These are phyloP conservation scores for Pyronema omphalodes DNA, from an alignment of 495 filamentous ascomycete genomes.

Conservation along the genomic window DNA sequence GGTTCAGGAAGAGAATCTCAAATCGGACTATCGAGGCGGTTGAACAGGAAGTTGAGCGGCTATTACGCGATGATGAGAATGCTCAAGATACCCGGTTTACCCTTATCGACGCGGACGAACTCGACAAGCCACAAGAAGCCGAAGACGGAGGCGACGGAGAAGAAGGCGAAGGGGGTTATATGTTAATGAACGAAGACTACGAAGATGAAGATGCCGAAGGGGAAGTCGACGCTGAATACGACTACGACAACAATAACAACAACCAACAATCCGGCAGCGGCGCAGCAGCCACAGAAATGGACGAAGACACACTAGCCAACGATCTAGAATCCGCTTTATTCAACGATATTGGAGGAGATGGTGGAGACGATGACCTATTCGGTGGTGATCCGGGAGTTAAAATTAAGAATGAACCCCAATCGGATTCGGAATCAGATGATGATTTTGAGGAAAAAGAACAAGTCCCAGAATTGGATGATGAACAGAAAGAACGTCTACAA, in stretches of 20 bases:
- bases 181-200: slow-evolving; percentile 27
- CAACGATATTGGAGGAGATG: slow-evolving; percentile 15
- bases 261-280: too few relatives aligned
- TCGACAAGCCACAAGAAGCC: slow-evolving; percentile 2
- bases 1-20: slow-evolving; percentile 69
- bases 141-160: slow-evolving; percentile 24
- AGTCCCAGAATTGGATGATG: slow-evolving; percentile 19
- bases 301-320: slow-evolving; percentile 30
- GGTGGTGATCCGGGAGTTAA: background rate
- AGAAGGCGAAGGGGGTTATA: slow-evolving; percentile 25
- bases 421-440: slow-evolving; percentile 13
- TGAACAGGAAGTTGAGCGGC: slow-evolving; percentile 58
- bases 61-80: slow-evolving; percentile 53
- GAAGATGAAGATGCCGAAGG: slow-evolving; percentile 34
- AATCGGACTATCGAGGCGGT: slow-evolving; percentile 77
- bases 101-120: slow-evolving; percentile 40
- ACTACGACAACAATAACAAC: slow-evolving; percentile 30
- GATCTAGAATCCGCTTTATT: slow-evolving; percentile 37
- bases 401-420: background rate
- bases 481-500: slow-evolving; percentile 16
- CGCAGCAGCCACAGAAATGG: too few relatives aligned
- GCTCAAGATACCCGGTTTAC: slow-evolving; percentile 37
- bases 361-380: slow-evolving; percentile 33
- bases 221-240: slow-evolving; percentile 38
- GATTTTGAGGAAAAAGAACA: slow-evolving; percentile 17